Base-by-base conservation (phyloP, 805 yeast genomes). In the Suhomyces xylopsoci region DNA sequence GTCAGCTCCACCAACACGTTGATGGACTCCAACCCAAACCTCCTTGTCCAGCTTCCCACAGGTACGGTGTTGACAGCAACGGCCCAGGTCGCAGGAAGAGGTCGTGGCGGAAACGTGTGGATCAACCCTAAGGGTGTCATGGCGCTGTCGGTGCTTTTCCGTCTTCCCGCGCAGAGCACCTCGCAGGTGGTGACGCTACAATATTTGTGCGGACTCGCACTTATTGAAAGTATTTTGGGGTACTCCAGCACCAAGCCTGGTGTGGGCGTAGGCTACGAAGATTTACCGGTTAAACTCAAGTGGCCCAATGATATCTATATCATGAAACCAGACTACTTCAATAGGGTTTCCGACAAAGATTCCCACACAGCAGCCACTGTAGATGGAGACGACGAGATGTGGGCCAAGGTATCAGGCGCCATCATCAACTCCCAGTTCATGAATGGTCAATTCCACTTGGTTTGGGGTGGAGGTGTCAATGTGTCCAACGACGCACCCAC, bases 251-350 rank as follows among this genome's bases (percentile, higher is more conserved):
- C 50, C 5, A 61, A 60, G 12, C 62, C 71, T 17, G 79, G 79
- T 6, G 48, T 55, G 7, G 76, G 76, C 1, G 68, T 71, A 0
- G 90, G 88, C 0, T 90, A 85, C 64, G 85, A 83, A 19, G 86
- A 83, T 45, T 69, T 94, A 59, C 97, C 97, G 0, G 76, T 93
- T 14, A 79, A 83, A 48, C 79, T 94, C 54, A 94, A 94, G 66
- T 94, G 99, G 99, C 99, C 99, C 1, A 94, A 94, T 66, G 99
- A 94, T 67, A 72, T 94, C 12, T 94, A 90, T 64, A 83, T 87
- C 3, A 65, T 83, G 60, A 83, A 81, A 51, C 96, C 96, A 0
- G 84, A 83, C 50, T 80, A 72, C 57, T 78, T 67, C 58, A 55
- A 58, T 50, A 51, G 54, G 14, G 22, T 69, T 9, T 57, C 65